Base-by-base conservation (phyloP, 371 early-diverging fungal species). In the Entomophthora muscae region DNA sequence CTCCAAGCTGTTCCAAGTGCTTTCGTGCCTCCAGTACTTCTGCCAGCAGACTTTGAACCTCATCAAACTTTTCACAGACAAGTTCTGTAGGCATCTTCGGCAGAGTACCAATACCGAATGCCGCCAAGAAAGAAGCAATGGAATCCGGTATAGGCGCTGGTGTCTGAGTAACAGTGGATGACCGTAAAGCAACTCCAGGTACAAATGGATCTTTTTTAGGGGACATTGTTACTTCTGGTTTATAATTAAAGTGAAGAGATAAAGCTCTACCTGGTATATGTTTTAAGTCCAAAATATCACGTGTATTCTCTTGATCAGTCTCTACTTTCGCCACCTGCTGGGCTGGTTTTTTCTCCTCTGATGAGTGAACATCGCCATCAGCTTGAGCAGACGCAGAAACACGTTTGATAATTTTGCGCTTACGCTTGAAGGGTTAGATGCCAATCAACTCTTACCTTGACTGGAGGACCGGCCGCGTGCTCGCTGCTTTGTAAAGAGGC, bases 41-140 rank as follows among this genome's bases (percentile, higher is more conserved):
- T 7, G 31, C 5, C 21, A 30, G 33, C n/a, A 61, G 5, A 21
- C 42, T 42, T 22, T 61, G 61, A 10, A 61, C 61, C 42, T 32
- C 17, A 7, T 32, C 61, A 30, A 61, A 61, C 42, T 26, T 23
- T 28, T 31, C 26, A 33, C 61, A 61, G 7, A 31, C 17, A 12
- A 13, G 23, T 42, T 61, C 61, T 2, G 61, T 61, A 26, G 61
- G 61, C 61, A 61, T 61, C 7, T 32, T 32, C 10, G 61, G 61
- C 12, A 31, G 61, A 23, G 61, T 61, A 7, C 52, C 61, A 26
- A 61, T 7, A 42, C 22, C 3, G 22, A 13, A 33, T 32, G 31
- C 10, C 42, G 42, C 42, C 10, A 42, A 17, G 42, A 42, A 42
- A 42, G 42, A 42, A 17, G 5, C 17, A 5, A 42, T 5, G 17